Evolutionary conservation across 177 flowering plant genomes (phyloP), one percentile per base, ranked within the genome.

Genomic region (Vitis hybrid): DNA sequence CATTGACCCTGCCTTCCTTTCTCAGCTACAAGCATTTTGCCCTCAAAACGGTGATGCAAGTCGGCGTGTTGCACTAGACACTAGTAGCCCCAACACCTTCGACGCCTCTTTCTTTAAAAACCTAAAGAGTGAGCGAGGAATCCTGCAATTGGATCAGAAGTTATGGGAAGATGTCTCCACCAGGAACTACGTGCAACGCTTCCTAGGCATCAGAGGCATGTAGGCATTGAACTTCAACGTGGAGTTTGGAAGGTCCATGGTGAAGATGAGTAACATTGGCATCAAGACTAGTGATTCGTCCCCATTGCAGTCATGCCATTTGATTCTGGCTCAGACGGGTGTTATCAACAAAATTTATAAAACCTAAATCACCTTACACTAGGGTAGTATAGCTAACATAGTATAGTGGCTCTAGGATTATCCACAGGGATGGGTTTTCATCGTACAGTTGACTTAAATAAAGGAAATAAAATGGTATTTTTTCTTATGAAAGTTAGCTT

Each of bases 261-360:
- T 83, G 69, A 90, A 86, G 76, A 90, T 88, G 88, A 76, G 90
- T 45, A 84, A 83, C 55, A 70, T 90, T 48, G 90, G 83, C 1
- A 86, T 86, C 51, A 81, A 80, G 77, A 85, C 87, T 1, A 0
- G 22, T 20, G 22, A 20, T 20, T 20, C 0, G 22, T 20, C 22
- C 22, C 22, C 22, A 20, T 22, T 22, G 26, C 26, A 22, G 26
- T 22, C 26, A 22, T 22, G 26, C 26, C 26, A 22, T 22, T 22
- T 22, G 26, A 22, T 22, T 22, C 0, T 22, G 26, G 26, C 26
- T 22, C 26, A 22, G 0, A 22, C 0, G 26, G 0, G 26, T 22
- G 2, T 22, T 22, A 22, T 22, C 26, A 22, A 22, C 2, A 22
- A 22, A 22, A 22, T 22, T 22, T 22, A 22, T 22, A 22, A 22